These are phyloP conservation scores for Brassica carinata DNA, from an alignment of 345 rosid species.

Conservation along the genomic window DNA sequence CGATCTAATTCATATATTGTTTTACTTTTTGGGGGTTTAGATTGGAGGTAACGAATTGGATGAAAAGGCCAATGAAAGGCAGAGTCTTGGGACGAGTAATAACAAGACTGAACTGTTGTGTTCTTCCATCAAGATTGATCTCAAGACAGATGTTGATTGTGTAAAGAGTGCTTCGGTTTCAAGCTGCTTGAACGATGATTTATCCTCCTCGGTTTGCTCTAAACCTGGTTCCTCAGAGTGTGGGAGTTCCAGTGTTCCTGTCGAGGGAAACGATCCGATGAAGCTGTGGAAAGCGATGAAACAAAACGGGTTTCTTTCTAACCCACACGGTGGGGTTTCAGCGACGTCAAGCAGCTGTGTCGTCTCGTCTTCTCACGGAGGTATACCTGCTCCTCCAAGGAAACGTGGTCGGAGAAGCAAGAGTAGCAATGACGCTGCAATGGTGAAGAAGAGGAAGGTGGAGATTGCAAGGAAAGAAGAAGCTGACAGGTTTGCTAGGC, in stretches of 20 bases:
- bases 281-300: conserved; percentile 87
- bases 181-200: conserved; percentile 52
- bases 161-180: conserved; percentile 40
- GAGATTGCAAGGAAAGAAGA: conserved; percentile 82
- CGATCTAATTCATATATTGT: background rate
- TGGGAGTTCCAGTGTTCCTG: conserved; percentile 59
- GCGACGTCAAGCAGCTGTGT: conserved; percentile 24
- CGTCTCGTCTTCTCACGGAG: conserved; percentile 59
- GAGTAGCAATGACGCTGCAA: conserved; percentile 31
- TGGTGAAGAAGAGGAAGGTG: conserved; percentile 59
- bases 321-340: conserved; percentile 35
- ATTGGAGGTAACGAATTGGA: conserved; percentile 35
- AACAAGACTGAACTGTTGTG: background rate
- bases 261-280: conserved; percentile 58
- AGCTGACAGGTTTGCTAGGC: conserved; percentile 71
- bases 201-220: conserved; percentile 28
- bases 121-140: conserved; percentile 39
- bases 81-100: background rate
- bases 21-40: conserved; percentile 32
- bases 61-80: background rate
- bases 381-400: conserved; percentile 75
- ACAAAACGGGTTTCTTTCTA: conserved; percentile 81
- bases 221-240: conserved; percentile 61
- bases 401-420: conserved; percentile 71
- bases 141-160: conserved; percentile 40